phyloP scores from a whole-genome alignment of 2,329 filamentous ascomycete genomes.

The Nakataea oryzae region DNA sequence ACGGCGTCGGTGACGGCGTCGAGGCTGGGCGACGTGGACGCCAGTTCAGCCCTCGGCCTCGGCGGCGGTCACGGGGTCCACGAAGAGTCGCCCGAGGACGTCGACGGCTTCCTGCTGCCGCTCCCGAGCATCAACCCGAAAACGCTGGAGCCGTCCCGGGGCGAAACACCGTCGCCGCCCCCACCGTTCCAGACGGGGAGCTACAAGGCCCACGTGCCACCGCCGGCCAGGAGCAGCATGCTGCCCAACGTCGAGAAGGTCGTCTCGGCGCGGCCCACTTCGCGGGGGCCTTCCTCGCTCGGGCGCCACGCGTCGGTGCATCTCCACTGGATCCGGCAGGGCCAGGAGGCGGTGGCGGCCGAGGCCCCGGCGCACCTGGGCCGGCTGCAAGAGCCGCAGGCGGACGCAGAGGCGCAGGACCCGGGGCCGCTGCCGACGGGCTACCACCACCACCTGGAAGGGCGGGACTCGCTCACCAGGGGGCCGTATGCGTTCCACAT shows the following conservation, averaged over 20 bases:
- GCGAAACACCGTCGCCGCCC: background rate
- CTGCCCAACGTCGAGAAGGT: background rate
- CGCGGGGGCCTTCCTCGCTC: background rate
- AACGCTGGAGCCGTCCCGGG: background rate
- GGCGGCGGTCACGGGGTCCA: background rate
- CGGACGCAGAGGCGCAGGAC: background rate
- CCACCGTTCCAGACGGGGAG: background rate
- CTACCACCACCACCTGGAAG: background rate
- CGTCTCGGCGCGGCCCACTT: background rate
- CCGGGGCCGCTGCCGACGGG: background rate
- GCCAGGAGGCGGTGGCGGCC: background rate
- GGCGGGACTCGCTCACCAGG: background rate
- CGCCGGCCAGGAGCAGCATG: background rate
- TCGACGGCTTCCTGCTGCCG: background rate
- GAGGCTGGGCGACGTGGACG: background rate
- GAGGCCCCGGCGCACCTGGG: background rate
- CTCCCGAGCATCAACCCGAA: background rate
- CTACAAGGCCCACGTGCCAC: background rate
- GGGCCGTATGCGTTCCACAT: background rate
- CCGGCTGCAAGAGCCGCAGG: background rate
- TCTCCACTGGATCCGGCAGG: background rate
- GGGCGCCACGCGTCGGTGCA: background rate
- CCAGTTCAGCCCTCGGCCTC: background rate
- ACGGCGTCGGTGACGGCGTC: background rate
- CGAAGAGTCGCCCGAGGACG: background rate